Percentiles rank a stretch among this genome's conserved stretches.
Evolutionary conservation across 345 rosid genomes (phyloP).

Genomic region (Citrus australasica): DNA sequence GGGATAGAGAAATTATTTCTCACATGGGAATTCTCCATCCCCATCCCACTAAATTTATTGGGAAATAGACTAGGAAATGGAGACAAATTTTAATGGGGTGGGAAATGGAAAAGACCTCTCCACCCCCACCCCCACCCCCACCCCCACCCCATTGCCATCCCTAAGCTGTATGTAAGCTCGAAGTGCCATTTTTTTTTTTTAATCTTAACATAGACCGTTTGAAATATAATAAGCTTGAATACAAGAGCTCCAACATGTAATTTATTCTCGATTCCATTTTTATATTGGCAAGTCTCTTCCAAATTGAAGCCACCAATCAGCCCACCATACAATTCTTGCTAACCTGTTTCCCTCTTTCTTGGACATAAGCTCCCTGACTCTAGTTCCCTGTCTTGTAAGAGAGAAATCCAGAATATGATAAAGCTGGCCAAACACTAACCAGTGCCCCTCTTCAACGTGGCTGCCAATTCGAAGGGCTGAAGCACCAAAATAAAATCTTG

Average conservation of each 20-base stretch:
- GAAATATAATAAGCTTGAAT: not conserved
- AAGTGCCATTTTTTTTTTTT: too few species aligned
- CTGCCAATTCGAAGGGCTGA: too few species aligned
- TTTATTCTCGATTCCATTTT: not conserved
- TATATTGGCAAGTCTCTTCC: not conserved
- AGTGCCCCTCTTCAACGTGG: too few species aligned
- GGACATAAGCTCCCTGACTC: not conserved
- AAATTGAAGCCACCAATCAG: not conserved
- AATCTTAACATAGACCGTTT: too few species aligned
- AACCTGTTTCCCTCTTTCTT: not conserved
- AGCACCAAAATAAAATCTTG: not conserved
- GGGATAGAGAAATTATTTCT: fast-evolving
- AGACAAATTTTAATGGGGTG: too few species aligned
- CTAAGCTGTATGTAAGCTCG: too few species aligned
- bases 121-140: too few species aligned
- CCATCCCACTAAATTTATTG: too few species aligned
- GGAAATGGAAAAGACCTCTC: fast-evolving
- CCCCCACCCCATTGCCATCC: too few species aligned
- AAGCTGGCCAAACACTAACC: too few species aligned
- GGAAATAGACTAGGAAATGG: too few species aligned
- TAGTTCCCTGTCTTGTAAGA: not conserved
- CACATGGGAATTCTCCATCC: too few species aligned
- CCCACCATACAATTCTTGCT: not conserved
- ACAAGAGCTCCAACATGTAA: not conserved
- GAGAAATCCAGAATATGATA: not conserved